Percentiles rank a stretch among this genome's conserved stretches.
These are phyloP conservation scores for Dicorynia guianensis DNA, from an alignment of 306 rosid genomes.

Conservation along the genomic window DNA sequence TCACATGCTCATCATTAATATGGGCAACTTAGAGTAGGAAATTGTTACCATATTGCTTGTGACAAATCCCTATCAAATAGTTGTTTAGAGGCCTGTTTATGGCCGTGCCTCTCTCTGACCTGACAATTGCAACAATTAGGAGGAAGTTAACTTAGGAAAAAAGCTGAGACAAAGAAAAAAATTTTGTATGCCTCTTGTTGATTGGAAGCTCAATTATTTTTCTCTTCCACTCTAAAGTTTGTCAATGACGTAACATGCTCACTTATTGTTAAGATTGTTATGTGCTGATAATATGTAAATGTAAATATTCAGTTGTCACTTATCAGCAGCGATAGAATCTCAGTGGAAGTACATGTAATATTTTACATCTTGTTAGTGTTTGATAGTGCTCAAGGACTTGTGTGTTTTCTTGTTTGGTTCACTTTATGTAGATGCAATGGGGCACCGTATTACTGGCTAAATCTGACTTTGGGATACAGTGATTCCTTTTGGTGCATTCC, in stretches of 20 bases:
- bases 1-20: constrained; percentile 23
- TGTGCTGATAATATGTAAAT: background rate
- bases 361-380: background rate
- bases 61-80: background rate
- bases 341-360: background rate
- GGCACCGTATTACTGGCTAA: constrained; percentile 1
- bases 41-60: background rate
- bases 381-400: background rate
- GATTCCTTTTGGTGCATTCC: constrained; percentile 20
- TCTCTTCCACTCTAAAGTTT: too few relatives aligned
- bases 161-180: too few relatives aligned
- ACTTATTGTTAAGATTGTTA: background rate
- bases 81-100: too few relatives aligned
- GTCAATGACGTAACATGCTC: background rate
- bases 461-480: constrained; percentile 16
- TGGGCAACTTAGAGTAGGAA: background rate
- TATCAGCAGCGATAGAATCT: background rate
- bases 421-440: background rate
- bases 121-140: too few relatives aligned
- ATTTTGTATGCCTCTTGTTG: too few relatives aligned
- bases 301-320: background rate
- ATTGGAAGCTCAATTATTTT: too few relatives aligned
- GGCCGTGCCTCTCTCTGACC: too few relatives aligned
- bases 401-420: background rate
- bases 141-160: too few relatives aligned